Base-by-base conservation (phyloP, 2,329 filamentous ascomycete species). In the Aspergillus ochraceoroseus region DNA sequence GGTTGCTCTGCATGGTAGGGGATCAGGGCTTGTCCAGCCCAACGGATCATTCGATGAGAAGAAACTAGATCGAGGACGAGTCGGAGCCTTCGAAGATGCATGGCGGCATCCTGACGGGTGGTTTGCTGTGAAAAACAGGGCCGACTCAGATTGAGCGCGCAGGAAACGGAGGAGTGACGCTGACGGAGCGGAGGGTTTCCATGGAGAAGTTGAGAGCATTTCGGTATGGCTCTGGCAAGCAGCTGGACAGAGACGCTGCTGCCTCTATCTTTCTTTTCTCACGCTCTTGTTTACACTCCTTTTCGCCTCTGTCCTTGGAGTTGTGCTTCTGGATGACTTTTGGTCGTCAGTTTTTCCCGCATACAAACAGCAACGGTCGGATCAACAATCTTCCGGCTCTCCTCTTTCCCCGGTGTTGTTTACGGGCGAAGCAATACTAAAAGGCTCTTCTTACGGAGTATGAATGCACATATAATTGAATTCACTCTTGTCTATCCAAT, bases 151-250 rank as follows among this genome's bases (percentile, higher is more conserved):
- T 62, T 89, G 85, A 38, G 72, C 77, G 51, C 79, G 80, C 48
- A 92, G 73, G 62, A 86, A 90, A 52, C 80, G 80, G 48, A 92
- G 71, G 13, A 90, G 75, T 29, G 64, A 65, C 41, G 65, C 59
- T 38, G 77, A 80, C 32, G 77, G 77, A 49, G 63, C 68, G 37
- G 57, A 60, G 29, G 63, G 55, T 52, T 60, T 65, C 40, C 63
- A 41, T 28, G 54, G 44, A 31, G 59, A 46, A 38, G 56, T 51
- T 47, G 62, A 57, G 51, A 66, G 56, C 65, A 68, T 68, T 52
- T 62, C 63, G 56, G 43, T 30, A 41, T 38, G 44, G 15, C 22
- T 22, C 22, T 31, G 36, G 34, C 28, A 38, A 41, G 44, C 36
- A 37, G 28, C 18, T 31, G 28, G 37, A 40, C 39, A 46, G 27